Base-by-base conservation (phyloP, 768 basidiomycete species). In the Tylopilus plumbeoviolaceoides region DNA sequence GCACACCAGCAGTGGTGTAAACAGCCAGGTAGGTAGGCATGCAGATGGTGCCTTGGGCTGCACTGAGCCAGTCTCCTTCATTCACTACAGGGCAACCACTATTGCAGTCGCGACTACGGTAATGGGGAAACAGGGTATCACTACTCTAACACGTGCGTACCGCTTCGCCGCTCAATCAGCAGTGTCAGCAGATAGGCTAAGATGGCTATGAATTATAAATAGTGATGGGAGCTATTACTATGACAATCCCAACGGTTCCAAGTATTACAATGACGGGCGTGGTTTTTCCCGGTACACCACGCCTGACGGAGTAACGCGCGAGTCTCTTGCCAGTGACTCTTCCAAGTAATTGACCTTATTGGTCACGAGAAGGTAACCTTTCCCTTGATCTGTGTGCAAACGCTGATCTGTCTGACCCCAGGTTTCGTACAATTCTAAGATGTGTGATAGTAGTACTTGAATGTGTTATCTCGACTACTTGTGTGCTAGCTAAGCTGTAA, bases 191-290 rank as follows among this genome's bases (percentile, higher is more conserved):
- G 15, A 5, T 31, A n/a, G 7, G 8, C 2, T 41, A 42, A 55
- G 30, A 10, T 4, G 42, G 44, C 42, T 59, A 48, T 47, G 25
- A 44, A 30, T 51, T 59, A 48, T 47, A 21, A 44, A 30, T 51
- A 78, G 76, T 4, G 54, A 85, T 49, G 83, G 81, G 3, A 78
- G 78, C 51, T 85, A 85, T 68, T 84, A 85, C 62, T 85, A 86
- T 65, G 61, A 60, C 45, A 85, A 86, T 71, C 65, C 80, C 43
- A 72, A 85, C 46, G 78, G 80, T 0, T 83, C 81, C 1, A 83
- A 73, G 5, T 85, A 86, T 63, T 77, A 84, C 61, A 75, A 83
- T 67, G 73, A 42, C 36, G 80, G 80, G 0, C 52, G 12, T 12
- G 83, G 83, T 0, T 62, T 69, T 55, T 64, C 77, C n/a, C 66